These are phyloP conservation scores for Panicum miliaceum DNA, from an alignment of 176 grass and related monocot genomes.

Conservation along the genomic window DNA sequence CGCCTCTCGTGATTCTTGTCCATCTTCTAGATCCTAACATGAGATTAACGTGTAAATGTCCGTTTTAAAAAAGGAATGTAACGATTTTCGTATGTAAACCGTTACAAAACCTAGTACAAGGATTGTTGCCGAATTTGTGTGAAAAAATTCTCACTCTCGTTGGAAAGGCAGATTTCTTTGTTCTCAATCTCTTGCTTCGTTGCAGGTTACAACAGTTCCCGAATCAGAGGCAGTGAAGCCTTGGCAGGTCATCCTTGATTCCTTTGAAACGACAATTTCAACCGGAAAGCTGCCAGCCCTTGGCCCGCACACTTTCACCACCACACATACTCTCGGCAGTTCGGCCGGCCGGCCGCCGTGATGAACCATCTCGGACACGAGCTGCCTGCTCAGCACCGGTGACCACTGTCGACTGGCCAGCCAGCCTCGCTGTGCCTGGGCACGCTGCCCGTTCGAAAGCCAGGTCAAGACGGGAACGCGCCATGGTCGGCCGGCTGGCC, in stretches of 20 bases:
- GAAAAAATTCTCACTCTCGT: no score
- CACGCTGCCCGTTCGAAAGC: no score
- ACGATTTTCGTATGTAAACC: no score
- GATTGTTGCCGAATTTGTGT: no score
- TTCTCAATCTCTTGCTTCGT: no score
- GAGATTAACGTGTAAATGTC: background rate
- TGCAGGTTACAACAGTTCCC: no score
- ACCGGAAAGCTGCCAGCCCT: background rate
- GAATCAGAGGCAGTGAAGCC: background rate
- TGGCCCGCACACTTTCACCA: background rate
- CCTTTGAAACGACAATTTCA: background rate
- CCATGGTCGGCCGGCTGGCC: background rate
- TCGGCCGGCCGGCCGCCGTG: no score
- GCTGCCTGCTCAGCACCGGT: background rate
- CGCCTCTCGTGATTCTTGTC: background rate
- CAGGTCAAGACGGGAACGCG: background rate
- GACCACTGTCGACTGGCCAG: background rate
- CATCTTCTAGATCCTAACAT: background rate
- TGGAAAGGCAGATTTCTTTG: no score
- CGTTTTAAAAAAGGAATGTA: no score
- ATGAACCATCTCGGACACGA: background rate
- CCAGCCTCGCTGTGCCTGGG: no score
- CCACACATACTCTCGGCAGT: background rate
- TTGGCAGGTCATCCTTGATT: background rate
- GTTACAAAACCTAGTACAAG: no score